phyloP scores from a whole-genome alignment of 257 asterid species.

The Solanum ahanhuiri region DNA sequence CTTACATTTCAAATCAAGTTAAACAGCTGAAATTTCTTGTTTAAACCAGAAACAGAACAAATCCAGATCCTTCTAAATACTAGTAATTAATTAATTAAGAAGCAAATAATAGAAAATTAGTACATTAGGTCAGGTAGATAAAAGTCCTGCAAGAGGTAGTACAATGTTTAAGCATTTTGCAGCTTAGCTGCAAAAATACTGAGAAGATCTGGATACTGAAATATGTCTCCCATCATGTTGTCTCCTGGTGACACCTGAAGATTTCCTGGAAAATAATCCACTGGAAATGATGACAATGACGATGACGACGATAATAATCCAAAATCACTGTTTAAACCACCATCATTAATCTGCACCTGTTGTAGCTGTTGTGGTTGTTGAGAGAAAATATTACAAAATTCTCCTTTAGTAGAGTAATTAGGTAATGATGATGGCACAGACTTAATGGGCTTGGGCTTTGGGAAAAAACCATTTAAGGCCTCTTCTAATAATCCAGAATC shows the following conservation, averaged over 20 bases:
- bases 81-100: not conserved
- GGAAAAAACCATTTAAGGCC: conserved; percentile 36
- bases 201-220: conserved; percentile 11
- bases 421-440: not conserved
- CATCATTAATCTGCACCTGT: conserved; percentile 8
- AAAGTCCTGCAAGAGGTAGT: not conserved
- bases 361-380: not conserved
- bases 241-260: conserved; percentile 6
- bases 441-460: conserved; percentile 18
- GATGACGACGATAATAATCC: not conserved
- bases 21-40: not conserved
- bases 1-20: not conserved
- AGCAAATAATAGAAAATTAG: not conserved
- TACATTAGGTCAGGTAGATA: not conserved
- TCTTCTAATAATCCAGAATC: conserved; percentile 36
- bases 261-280: conserved; percentile 4
- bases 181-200: conserved; percentile 17
- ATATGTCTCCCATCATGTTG: conserved; percentile 9
- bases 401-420: not conserved
- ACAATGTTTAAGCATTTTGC: conserved; percentile 18
- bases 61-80: not conserved
- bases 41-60: not conserved
- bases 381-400: conserved; percentile 3
- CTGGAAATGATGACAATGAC: not conserved
- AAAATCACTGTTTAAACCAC: conserved; percentile 7